These are phyloP conservation scores for Lonicera japonica DNA, from an alignment of 129 eudicot genomes.

Conservation along the genomic window DNA sequence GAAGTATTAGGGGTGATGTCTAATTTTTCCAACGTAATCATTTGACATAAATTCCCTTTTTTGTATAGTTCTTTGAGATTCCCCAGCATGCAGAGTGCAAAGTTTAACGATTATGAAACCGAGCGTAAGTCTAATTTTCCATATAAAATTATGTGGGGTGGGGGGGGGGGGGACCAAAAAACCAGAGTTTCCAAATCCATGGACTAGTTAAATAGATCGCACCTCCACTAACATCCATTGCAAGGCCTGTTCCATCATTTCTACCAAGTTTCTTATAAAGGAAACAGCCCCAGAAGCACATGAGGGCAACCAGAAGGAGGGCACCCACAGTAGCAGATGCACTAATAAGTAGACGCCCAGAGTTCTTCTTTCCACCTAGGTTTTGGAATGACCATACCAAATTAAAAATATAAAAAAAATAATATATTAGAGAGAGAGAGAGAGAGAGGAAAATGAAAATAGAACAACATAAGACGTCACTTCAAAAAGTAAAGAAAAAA, in stretches of 20 bases:
- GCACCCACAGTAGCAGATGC: conserved; percentile 96
- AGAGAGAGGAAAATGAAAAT: not conserved
- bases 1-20: no score
- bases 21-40: no score
- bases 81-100: no score
- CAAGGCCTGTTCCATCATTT: conserved; percentile 64
- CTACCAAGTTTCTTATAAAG: conserved; percentile 92
- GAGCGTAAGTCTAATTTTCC: no score
- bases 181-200: not conserved
- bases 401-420: no score
- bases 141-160: no score
- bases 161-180: no score
- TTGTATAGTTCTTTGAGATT: no score
- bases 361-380: conserved; percentile 61
- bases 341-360: conserved; percentile 87
- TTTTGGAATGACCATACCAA: conserved; percentile 28
- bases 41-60: no score
- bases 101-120: no score
- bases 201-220: conserved; percentile 11
- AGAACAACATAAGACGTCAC: not conserved
- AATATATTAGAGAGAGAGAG: no score
- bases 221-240: conserved; percentile 93
- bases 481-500: not conserved
- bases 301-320: conserved; percentile 89
- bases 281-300: conserved; percentile 99